Conservation (phyloP, 2,329 filamentous ascomycete genomes). For the Alternaria postmessia region DNA sequence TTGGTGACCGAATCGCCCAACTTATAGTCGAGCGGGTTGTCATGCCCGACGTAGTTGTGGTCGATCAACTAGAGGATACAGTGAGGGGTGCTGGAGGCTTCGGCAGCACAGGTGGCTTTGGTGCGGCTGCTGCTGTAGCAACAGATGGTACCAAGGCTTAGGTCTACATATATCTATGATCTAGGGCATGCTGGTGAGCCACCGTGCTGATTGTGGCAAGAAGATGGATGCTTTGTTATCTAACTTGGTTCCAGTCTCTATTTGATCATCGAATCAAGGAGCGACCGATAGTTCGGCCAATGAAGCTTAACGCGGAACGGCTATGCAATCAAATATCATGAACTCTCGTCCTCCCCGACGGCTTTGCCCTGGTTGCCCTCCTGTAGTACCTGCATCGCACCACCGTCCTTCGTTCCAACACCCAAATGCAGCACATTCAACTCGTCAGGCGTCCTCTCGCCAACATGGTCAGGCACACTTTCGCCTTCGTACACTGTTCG, state of each 20-base stretch:
- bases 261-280: not conserved
- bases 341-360: not conserved
- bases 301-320: not conserved
- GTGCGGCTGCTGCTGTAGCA: constrained; percentile 8
- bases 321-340: not conserved
- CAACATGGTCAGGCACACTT: constrained; percentile 19
- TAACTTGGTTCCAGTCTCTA: not conserved
- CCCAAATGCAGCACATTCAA: constrained; percentile 36
- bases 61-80: constrained; percentile 86
- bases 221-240: not conserved
- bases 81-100: constrained; percentile 81
- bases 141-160: not conserved
- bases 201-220: not conserved
- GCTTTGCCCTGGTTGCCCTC: not conserved
- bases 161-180: not conserved
- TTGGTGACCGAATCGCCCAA: constrained; percentile 92
- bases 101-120: constrained; percentile 51
- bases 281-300: not conserved
- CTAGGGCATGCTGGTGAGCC: not conserved
- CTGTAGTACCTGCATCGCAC: constrained; percentile 25
- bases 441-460: constrained; percentile 27
- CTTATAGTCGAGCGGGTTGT: constrained; percentile 93
- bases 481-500: constrained; percentile 41
- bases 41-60: constrained; percentile 90
- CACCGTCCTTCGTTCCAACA: constrained; percentile 21